Conservation (phyloP, 768 basidiomycete species). For the Tricholoma terreum region DNA sequence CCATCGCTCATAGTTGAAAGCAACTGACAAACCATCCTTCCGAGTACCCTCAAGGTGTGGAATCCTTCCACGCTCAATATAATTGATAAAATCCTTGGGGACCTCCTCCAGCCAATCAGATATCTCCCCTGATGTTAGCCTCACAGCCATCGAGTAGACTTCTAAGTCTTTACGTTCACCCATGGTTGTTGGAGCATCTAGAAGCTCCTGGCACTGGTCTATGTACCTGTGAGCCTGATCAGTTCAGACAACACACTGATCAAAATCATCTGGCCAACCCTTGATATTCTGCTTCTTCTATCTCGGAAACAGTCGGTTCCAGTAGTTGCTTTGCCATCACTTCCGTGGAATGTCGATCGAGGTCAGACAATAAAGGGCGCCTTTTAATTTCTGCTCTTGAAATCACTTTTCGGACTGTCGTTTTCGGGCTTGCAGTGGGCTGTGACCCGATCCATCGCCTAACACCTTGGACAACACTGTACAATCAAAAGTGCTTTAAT, state of each 20-base stretch:
- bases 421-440: constrained; percentile 39
- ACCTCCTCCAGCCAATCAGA: constrained; percentile 35
- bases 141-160: constrained; percentile 51
- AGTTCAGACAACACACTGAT: neutral
- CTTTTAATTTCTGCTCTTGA: constrained; percentile 36
- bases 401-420: constrained; percentile 33
- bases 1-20: constrained; percentile 49
- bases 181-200: constrained; percentile 51
- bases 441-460: constrained; percentile 72
- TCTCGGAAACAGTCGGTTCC: constrained; percentile 58
- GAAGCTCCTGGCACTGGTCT: constrained; percentile 66
- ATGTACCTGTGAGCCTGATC: constrained; percentile 51
- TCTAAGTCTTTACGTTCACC: constrained; percentile 59
- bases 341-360: constrained; percentile 53
- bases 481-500: constrained; percentile 1
- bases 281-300: constrained; percentile 71
- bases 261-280: constrained; percentile 37
- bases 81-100: constrained; percentile 41
- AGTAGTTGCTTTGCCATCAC: constrained; percentile 55
- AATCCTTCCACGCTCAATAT: constrained; percentile 41
- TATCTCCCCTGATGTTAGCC: constrained; percentile 42
- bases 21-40: constrained; percentile 32
- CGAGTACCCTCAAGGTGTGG: constrained; percentile 32
- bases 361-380: constrained; percentile 24
- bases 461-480: constrained; percentile 75